These are phyloP conservation scores for Krasilnikovozyma curviuscula DNA, from an alignment of 768 basidiomycete species.

Conservation along the genomic window DNA sequence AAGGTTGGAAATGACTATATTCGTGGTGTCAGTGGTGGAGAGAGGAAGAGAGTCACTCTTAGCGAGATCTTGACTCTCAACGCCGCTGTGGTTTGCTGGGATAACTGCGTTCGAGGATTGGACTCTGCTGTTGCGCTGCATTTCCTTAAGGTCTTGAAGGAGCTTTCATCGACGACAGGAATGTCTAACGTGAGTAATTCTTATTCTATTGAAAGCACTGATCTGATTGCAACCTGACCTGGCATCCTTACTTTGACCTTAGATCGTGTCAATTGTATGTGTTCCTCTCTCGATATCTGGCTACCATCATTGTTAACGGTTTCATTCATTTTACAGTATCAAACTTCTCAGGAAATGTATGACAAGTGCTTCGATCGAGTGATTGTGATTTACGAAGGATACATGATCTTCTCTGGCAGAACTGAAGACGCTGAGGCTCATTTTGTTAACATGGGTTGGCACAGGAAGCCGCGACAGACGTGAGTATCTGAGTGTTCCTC, in stretches of 20 bases:
- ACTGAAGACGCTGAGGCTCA: not conserved
- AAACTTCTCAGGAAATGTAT: not conserved
- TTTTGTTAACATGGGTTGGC: not conserved
- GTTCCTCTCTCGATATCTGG: too few relatives aligned
- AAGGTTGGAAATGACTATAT: constrained; percentile 6
- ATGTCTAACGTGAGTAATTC: constrained; percentile 4
- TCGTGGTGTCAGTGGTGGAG: constrained; percentile 9
- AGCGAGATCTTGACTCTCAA: constrained; percentile 6
- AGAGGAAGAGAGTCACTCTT: constrained; percentile 7
- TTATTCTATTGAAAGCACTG: too few relatives aligned
- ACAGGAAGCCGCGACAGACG: constrained; percentile 4
- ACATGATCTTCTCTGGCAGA: not conserved
- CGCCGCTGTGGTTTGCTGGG: constrained; percentile 10
- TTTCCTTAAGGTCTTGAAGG: constrained; percentile 1
- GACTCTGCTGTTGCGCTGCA: constrained; percentile 9
- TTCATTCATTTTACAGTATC: not conserved
- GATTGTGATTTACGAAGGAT: not conserved
- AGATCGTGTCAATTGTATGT: too few relatives aligned
- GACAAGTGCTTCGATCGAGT: not conserved
- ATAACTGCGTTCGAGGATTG: constrained; percentile 7
- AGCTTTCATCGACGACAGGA: constrained; percentile 7
- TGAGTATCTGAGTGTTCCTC: too few relatives aligned
- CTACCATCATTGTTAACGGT: not conserved
- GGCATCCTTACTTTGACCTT: too few relatives aligned
- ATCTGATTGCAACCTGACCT: too few relatives aligned